Conservation (phyloP, 768 basidiomycete genomes). For the Pulveroboletus sp. region DNA sequence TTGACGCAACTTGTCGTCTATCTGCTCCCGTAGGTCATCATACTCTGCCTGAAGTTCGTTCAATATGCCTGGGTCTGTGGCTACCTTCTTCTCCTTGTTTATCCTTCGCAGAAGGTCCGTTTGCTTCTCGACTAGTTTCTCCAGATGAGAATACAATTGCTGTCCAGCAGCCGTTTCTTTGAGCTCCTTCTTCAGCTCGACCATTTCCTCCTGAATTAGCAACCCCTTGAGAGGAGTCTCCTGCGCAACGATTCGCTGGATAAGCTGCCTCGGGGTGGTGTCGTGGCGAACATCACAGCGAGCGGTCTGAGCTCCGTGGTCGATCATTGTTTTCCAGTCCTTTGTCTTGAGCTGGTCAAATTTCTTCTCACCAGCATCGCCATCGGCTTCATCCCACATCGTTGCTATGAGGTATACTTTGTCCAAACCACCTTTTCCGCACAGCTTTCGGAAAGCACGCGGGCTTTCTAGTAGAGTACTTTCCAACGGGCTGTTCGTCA, state of each 20-base stretch:
- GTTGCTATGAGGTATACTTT: constrained; percentile 38
- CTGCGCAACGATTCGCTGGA: constrained; percentile 4
- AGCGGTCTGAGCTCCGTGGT: constrained; percentile 6
- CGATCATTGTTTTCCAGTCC: constrained; percentile 5
- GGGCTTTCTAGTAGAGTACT: constrained; percentile 35
- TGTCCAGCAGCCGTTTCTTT: constrained; percentile 9
- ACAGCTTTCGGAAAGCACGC: constrained; percentile 30
- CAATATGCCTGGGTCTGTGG: neutral
- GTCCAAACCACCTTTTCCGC: constrained; percentile 25
- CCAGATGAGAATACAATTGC: constrained; percentile 7
- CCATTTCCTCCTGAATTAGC: constrained; percentile 10
- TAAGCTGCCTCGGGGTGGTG: constrained; percentile 8
- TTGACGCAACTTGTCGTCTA: constrained; percentile 7
- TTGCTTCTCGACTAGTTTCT: constrained; percentile 9
- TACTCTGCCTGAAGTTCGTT: constrained; percentile 10
- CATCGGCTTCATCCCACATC: constrained; percentile 33
- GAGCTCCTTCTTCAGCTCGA: constrained; percentile 3
- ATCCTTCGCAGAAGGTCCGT: constrained; percentile 6
- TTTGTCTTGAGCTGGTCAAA: constrained; percentile 1
- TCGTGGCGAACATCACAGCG: constrained; percentile 6
- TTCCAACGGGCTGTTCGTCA: constrained; percentile 36
- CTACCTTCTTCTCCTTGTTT: constrained; percentile 4
- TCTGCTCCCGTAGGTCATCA: neutral
- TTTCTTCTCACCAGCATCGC: constrained; percentile 15
- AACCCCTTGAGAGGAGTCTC: neutral